Conservation (phyloP, 495 filamentous ascomycete species). For the Rostrohypoxylon terebratum region DNA sequence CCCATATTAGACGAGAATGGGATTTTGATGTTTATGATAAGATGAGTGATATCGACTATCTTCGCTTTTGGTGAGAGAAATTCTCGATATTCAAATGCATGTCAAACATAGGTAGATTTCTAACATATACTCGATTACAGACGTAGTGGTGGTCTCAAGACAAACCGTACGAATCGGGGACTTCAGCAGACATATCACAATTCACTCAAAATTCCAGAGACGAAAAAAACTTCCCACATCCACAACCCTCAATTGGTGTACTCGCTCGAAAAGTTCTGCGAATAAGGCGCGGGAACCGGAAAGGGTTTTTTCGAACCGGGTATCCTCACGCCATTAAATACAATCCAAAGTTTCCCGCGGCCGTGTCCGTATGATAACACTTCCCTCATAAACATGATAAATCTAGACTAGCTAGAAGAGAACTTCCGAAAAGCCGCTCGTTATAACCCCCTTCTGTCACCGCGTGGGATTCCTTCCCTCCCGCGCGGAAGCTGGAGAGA, state of each 20-base stretch:
- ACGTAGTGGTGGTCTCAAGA: too few species aligned
- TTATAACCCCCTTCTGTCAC: slow-evolving; percentile 6
- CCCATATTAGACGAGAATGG: background rate
- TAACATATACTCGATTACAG: background rate
- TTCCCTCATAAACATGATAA: slow-evolving; percentile 34
- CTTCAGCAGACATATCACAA: background rate
- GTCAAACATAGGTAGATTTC: background rate
- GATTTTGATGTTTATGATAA: background rate
- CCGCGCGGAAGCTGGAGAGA: slow-evolving; percentile 1
- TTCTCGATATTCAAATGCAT: background rate
- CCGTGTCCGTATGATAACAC: slow-evolving; percentile 25
- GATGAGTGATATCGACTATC: background rate
- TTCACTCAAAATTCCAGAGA: background rate
- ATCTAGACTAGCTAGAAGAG: slow-evolving; percentile 48
- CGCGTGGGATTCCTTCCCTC: slow-evolving; percentile 3
- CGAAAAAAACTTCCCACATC: slow-evolving; percentile 35
- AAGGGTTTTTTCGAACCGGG: slow-evolving; percentile 1
- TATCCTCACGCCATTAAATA: slow-evolving; percentile 11
- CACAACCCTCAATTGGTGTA: slow-evolving; percentile 40
- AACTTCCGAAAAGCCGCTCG: slow-evolving; percentile 1
- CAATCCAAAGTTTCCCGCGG: slow-evolving; percentile 2
- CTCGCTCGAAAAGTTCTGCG: slow-evolving; percentile 22
- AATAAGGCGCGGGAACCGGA: slow-evolving; percentile 21
- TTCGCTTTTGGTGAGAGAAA: background rate
- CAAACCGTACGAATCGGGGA: background rate